Evolutionary conservation across 1,284 basidiomycete species (phyloP).

Genomic region (Ceratobasidium sp.): DNA sequence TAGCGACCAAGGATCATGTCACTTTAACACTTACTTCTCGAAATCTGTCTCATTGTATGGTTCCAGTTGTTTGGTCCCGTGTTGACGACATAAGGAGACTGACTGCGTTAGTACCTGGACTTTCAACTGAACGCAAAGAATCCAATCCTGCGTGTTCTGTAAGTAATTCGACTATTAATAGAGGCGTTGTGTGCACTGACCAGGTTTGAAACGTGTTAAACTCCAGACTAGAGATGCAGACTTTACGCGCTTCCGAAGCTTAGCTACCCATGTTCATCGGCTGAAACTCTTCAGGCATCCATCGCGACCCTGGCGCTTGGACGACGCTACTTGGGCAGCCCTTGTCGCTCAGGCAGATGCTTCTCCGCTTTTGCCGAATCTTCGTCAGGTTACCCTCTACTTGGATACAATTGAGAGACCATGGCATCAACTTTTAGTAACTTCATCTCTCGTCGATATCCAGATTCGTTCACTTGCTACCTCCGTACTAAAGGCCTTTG

Average conservation of each 20-base stretch:
- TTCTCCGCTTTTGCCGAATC: neutral
- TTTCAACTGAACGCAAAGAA: too few relatives aligned
- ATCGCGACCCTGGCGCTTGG: too few relatives aligned
- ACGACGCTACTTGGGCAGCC: neutral
- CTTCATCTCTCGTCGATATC: neutral
- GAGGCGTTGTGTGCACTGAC: too few relatives aligned
- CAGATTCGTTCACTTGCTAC: too few relatives aligned
- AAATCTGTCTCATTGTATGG: neutral
- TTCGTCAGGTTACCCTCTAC: neutral
- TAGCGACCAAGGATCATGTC: neutral
- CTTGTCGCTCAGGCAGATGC: neutral
- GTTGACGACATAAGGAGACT: neutral
- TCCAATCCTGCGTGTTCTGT: too few relatives aligned
- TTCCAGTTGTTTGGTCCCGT: neutral
- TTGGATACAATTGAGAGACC: neutral
- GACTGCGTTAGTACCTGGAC: neutral
- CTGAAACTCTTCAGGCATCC: too few relatives aligned
- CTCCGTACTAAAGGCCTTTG: too few relatives aligned
- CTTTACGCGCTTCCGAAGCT: too few relatives aligned
- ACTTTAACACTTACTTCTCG: neutral
- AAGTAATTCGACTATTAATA: too few relatives aligned
- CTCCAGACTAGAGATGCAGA: too few relatives aligned
- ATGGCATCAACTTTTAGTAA: neutral
- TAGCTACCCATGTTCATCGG: too few relatives aligned
- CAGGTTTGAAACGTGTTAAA: too few relatives aligned